phyloP scores from a whole-genome alignment of 352 stramenopile genomes.

The Phytophthora pseudosyringae region DNA sequence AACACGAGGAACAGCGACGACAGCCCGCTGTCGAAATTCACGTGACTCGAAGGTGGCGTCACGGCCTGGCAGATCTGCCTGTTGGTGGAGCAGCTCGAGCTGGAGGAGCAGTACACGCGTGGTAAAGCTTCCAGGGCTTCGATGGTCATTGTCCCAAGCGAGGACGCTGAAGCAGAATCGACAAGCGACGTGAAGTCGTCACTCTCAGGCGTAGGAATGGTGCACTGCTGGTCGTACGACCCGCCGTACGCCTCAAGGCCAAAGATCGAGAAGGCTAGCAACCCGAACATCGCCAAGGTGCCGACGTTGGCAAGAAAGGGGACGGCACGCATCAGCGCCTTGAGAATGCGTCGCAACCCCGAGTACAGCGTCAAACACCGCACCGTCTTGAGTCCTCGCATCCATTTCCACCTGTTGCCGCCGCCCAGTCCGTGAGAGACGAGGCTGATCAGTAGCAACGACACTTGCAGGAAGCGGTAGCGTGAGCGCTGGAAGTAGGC shows the following conservation, averaged over 20 bases:
- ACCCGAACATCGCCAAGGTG: slow-evolving; percentile 73
- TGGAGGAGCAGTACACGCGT: slow-evolving; percentile 56
- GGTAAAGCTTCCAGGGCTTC: slow-evolving; percentile 48
- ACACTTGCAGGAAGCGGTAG: slow-evolving; percentile 61
- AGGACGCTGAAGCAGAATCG: slow-evolving; percentile 19
- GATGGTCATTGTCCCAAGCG: slow-evolving; percentile 16
- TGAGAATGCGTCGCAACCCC: slow-evolving; percentile 71
- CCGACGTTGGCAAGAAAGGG: slow-evolving; percentile 81
- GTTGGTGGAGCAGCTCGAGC: slow-evolving; percentile 45
- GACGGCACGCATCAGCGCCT: slow-evolving; percentile 65
- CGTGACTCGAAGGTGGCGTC: slow-evolving; percentile 46
- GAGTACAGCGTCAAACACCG: slow-evolving; percentile 70
- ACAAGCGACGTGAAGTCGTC: slow-evolving; percentile 1
- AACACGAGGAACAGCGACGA: slow-evolving; percentile 81
- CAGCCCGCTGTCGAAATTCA: slow-evolving; percentile 81
- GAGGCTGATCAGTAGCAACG: slow-evolving; percentile 55
- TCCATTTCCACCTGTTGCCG: slow-evolving; percentile 46
- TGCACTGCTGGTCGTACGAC: slow-evolving; percentile 62
- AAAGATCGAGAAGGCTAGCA: slow-evolving; percentile 84
- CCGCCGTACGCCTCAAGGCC: slow-evolving; percentile 70
- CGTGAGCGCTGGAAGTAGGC: slow-evolving; percentile 63
- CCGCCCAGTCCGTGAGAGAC: slow-evolving; percentile 45
- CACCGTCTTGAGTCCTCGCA: slow-evolving; percentile 73
- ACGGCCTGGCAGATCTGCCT: slow-evolving; percentile 44
- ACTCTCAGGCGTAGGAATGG: slow-evolving; percentile 12